A percentile compares a stretch with the other conserved stretches of the same genome.
Evolutionary conservation across 2,329 filamentous ascomycete genomes (phyloP).

Genomic region (Trichoderma harzianum): DNA sequence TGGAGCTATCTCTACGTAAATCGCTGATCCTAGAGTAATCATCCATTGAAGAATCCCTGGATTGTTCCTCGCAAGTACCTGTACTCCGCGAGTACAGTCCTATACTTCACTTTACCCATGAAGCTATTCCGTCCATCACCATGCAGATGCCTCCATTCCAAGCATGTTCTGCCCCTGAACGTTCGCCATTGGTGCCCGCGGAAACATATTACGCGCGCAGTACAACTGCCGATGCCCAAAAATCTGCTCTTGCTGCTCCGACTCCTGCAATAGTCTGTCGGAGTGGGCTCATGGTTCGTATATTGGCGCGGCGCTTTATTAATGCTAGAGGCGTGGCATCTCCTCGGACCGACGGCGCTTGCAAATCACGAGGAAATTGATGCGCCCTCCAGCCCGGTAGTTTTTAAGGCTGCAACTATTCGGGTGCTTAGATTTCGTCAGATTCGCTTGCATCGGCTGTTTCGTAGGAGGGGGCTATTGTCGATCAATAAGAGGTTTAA

Average conservation of each 20-base stretch:
- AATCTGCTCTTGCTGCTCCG: not conserved
- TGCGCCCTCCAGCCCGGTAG: not conserved
- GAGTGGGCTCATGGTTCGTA: not conserved
- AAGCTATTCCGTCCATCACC: not conserved
- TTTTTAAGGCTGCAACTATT: not conserved
- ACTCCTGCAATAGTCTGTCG: not conserved
- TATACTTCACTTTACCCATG: not conserved
- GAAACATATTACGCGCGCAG: not conserved
- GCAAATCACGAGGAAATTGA: not conserved
- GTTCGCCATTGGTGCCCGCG: not conserved
- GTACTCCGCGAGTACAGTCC: not conserved
- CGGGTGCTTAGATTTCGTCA: not conserved
- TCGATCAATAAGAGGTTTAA: not conserved
- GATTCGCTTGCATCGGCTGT: not conserved
- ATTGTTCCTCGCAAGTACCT: not conserved
- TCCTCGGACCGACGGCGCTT: not conserved
- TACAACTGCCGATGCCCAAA: not conserved
- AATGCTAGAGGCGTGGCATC: not conserved
- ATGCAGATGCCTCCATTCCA: not conserved
- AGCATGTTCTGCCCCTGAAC: not conserved
- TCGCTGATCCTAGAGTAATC: not conserved
- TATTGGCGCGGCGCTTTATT: not conserved
- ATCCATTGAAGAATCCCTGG: not conserved
- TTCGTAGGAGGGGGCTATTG: not conserved
- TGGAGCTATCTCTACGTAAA: not conserved